Base-by-base conservation (phyloP, 805 yeast genomes). In the Hanseniaspora singularis region DNA sequence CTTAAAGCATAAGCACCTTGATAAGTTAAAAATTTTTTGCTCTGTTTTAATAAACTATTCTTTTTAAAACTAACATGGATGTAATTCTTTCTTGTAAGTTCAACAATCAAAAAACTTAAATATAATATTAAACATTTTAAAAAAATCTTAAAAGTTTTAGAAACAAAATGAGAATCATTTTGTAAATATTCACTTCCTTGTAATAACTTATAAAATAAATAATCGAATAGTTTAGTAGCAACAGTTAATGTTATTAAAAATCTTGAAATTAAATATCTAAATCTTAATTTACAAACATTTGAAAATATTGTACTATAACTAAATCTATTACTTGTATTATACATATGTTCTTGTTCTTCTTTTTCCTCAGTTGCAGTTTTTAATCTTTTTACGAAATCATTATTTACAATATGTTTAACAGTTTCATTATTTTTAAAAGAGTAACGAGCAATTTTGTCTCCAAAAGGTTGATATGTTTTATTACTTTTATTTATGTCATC, bases 271-370 rank as follows among this genome's bases (percentile, higher is more conserved):
- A 68, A 55, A 51, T 64, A 66, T 34, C 63, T 65, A 42, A 68
- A 67, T 32, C 72, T 56, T 1, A 66, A 57, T 34, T 64, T 60
- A 49, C 70, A 67, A 5, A 68, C 56, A 49, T 65, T 69, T 19
- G 67, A 63, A 50, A 68, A 68, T 20, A 67, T 60, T 10, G 64
- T 47, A 43, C 65, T 64, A 51, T 66, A 67, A 37, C 59, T 62
- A 45, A 60, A 66, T 36, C 57, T 54, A 16, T 38, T 32, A 14
- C 28, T 31, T 9, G 34, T 4, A 22, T 37, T 22, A 4, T 23
- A 24, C 6, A 15, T 16, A 15, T 30, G 6, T 22, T 43, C 47
- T 14, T 43, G 30, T 1, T 28, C 42, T 1, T 28, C 38, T 16
- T 16, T 24, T 18, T 15, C 24, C 2, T 43, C 47, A 6, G 19